Conservation (phyloP, 352 stramenopile species). For the Phytopythium montanum region DNA sequence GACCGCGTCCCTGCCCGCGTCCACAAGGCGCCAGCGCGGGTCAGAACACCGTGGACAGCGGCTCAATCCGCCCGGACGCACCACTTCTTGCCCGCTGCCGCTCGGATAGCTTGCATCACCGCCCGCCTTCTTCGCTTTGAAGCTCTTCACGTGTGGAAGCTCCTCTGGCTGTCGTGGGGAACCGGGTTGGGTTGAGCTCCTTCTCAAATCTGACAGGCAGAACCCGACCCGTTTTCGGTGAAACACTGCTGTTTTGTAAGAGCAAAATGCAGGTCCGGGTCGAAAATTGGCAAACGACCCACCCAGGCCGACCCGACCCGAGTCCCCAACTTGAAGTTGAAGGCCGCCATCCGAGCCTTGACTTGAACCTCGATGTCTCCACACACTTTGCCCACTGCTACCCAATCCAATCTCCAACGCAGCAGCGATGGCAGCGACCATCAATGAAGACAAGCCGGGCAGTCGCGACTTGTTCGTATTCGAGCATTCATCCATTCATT, state of each 20-base stretch:
- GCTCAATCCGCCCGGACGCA: slow-evolving; percentile 1
- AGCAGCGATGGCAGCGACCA: background rate
- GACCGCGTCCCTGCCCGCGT: slow-evolving; percentile 65
- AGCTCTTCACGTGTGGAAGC: slow-evolving; percentile 11
- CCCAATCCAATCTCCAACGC: too few relatives aligned
- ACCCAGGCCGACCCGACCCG: background rate
- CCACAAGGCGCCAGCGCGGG: background rate
- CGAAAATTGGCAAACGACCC: background rate
- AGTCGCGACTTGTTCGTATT: slow-evolving; percentile 15
- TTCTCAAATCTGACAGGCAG: background rate
- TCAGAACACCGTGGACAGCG: background rate
- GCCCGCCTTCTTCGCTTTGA: slow-evolving; percentile 10
- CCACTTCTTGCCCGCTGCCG: slow-evolving; percentile 38
- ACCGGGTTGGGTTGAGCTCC: slow-evolving; percentile 7
- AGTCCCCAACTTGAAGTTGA: background rate
- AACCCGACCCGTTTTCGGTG: background rate
- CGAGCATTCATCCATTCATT: background rate
- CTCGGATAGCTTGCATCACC: slow-evolving; percentile 9
- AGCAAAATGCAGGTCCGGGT: background rate
- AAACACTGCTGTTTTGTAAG: background rate
- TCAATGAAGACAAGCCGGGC: background rate
- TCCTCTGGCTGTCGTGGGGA: slow-evolving; percentile 18
- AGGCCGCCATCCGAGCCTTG: too few relatives aligned
- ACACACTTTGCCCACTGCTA: too few relatives aligned
- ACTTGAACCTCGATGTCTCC: too few relatives aligned